Base-by-base conservation (phyloP, 345 rosid species). In the Acer campestre region DNA sequence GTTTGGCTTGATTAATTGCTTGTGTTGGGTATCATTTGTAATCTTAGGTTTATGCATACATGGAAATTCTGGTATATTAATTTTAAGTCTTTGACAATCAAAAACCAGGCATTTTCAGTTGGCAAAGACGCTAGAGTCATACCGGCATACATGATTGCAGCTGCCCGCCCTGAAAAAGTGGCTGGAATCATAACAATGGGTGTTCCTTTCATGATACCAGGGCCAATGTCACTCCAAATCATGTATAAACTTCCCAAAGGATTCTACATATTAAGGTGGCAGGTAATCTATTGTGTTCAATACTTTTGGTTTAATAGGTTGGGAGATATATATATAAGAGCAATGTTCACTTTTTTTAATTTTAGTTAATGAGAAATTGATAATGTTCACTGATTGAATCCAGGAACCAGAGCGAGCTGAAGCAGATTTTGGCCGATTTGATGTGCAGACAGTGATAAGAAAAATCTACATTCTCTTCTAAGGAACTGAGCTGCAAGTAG, bases 381-480 rank as follows among this genome's bases (percentile, higher is more conserved):
- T 35, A 35, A 14, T 22, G 8, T 59, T 11, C 53, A 1, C n/a
- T 14, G 46, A 10, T 12, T 70, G 2, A 9, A 23, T 8, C 46
- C 72, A 83, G 89, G 87, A 84, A 67, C 85, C 84, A 2, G 89
- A 86, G 44, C 74, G 89, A 73, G 88, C 90, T 1, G 89, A 82
- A 82, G 90, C 87, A 3, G 92, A 87, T 71, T 87, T 85, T 27
- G 84, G 87, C 7, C 75, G 88, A 11, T 68, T 89, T 7, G 89
- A 84, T 71, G 76, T 87, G 7, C 83, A 87, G 83, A 84, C 85
- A 0, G 88, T 87, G 65, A 61, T 87, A 61, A 80, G 74, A 46
- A 87, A 83, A 71, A 87, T 87, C 55, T 86, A 89, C 81, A 84
- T 82, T n/a, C 85, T 86, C 73, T 86, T 87, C 80, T 84, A 82